Evolutionary conservation across 768 basidiomycete genomes (phyloP), one percentile per base, ranked within the genome.

Genomic region (Piloderma croceum): DNA sequence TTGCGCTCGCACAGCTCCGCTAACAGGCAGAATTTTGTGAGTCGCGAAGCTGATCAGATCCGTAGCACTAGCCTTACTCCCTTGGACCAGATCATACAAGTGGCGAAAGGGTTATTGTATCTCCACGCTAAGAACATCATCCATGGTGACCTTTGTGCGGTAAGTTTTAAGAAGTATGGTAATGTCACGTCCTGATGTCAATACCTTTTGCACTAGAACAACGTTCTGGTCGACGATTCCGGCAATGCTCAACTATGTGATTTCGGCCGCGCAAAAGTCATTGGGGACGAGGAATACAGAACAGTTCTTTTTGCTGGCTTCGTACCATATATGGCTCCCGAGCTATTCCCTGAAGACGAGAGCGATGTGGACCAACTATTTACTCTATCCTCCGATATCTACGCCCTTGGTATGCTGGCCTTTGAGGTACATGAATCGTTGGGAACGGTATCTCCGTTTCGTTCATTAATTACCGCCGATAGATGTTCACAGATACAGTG

Each of bases 81-180:
- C 10, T 9, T 9, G 15, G 5, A 19, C 19, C 31, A 55, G 52
- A 45, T 52, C 13, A 29, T 46, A 21, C 45, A 48, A 15, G 44
- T 52, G 1, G 47, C 50, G 11, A 22, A 23, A 6, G 54, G 53
- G 2, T 34, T 56, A 7, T 17, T 44, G 21, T 56, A 54, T 24
- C 32, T 56, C 5, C 54, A 56, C 36, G 17, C 24, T 5, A 9
- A 43, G n/a, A 29, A 42, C 7, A 37, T 54, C 3, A 39, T 56
- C 13, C 54, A 56, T 18, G 54, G 52, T 13, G 54, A 54, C 39
- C 29, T 56, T 6, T 49, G 52, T 29, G 53, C 39, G 23, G 54
- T 54, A n/a, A 6, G 38, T 29, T 29, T 29, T 9, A 15, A 9
- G 15, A 9, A 29, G 15, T 29, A 9, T n/a, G n/a, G n/a, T 9